These are phyloP conservation scores for Rhizopogon vesiculosus DNA, from an alignment of 768 basidiomycete genomes.

Conservation along the genomic window DNA sequence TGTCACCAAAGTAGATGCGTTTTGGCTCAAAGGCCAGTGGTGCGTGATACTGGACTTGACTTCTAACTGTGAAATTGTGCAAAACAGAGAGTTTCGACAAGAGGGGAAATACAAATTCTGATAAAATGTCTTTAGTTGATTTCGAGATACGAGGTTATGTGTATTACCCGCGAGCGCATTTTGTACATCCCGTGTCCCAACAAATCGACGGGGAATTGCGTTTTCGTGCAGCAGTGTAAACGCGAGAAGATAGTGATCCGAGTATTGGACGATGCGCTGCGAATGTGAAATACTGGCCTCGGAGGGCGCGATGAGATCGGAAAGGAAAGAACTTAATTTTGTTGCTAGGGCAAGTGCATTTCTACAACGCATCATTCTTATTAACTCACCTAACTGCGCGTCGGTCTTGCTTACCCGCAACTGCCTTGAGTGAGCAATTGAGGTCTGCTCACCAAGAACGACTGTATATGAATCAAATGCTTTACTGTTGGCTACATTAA, in stretches of 20 bases:
- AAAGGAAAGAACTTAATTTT: slow-evolving; percentile 34
- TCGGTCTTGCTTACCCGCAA: slow-evolving; percentile 19
- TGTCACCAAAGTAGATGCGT: slow-evolving; percentile 25
- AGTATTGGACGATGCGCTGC: slow-evolving; percentile 64
- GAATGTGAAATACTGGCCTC: slow-evolving; percentile 42
- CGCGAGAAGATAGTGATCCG: slow-evolving; percentile 79
- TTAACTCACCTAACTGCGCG: slow-evolving; percentile 20
- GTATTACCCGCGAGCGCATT: slow-evolving; percentile 58
- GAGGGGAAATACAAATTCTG: slow-evolving; percentile 71
- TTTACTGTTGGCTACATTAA: slow-evolving; percentile 9
- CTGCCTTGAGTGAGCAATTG: slow-evolving; percentile 15
- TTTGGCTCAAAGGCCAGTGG: slow-evolving; percentile 78
- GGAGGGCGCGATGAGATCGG: slow-evolving; percentile 35
- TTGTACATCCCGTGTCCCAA: slow-evolving; percentile 71
- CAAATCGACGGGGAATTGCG: slow-evolving; percentile 55
- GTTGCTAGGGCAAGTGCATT: slow-evolving; percentile 22
- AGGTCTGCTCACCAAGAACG: slow-evolving; percentile 18
- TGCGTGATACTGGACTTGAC: slow-evolving; percentile 89
- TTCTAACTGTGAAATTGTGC: slow-evolving; percentile 92
- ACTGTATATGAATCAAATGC: slow-evolving; percentile 17
- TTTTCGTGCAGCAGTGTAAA: slow-evolving; percentile 94
- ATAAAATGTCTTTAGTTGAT: slow-evolving; percentile 8
- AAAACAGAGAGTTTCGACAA: slow-evolving; percentile 54
- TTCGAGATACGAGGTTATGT: slow-evolving; percentile 10
- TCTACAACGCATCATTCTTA: slow-evolving; percentile 9